Conservation (phyloP, 352 stramenopile species). For the Blastocystis sp. region DNA sequence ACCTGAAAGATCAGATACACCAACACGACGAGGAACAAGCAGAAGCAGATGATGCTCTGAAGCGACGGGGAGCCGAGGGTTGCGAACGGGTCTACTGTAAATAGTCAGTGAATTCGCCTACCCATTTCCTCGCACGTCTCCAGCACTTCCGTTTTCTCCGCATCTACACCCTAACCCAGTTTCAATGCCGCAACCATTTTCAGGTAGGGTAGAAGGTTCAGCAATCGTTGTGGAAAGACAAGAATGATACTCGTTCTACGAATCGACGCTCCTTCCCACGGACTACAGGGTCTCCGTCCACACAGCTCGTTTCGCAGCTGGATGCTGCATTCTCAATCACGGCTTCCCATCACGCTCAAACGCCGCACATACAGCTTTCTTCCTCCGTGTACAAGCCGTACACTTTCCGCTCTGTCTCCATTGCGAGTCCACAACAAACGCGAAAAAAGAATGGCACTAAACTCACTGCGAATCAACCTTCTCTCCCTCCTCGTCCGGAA, state of each 20-base stretch:
- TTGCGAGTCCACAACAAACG: background rate
- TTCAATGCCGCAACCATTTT: background rate
- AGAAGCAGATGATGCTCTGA: background rate
- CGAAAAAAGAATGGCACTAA: background rate
- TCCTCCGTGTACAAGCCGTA: background rate
- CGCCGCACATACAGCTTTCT: background rate
- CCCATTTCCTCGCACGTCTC: background rate
- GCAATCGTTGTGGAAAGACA: constrained; percentile 20
- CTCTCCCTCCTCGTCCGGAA: constrained; percentile 35
- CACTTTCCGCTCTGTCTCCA: background rate
- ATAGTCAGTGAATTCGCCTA: background rate
- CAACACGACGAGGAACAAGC: constrained; percentile 12
- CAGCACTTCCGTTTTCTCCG: background rate
- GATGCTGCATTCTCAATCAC: constrained; percentile 17
- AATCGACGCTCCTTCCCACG: background rate
- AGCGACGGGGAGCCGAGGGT: background rate
- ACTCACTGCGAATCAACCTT: background rate
- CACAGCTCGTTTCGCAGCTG: constrained; percentile 48
- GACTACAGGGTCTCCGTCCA: constrained; percentile 1
- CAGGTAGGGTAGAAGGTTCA: background rate
- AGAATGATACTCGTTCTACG: constrained; percentile 40
- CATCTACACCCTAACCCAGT: background rate
- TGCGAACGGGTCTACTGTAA: background rate
- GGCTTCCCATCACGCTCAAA: background rate
- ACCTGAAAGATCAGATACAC: constrained; percentile 36